phyloP scores from a whole-genome alignment of 306 rosid genomes.

The Fragaria vesca region DNA sequence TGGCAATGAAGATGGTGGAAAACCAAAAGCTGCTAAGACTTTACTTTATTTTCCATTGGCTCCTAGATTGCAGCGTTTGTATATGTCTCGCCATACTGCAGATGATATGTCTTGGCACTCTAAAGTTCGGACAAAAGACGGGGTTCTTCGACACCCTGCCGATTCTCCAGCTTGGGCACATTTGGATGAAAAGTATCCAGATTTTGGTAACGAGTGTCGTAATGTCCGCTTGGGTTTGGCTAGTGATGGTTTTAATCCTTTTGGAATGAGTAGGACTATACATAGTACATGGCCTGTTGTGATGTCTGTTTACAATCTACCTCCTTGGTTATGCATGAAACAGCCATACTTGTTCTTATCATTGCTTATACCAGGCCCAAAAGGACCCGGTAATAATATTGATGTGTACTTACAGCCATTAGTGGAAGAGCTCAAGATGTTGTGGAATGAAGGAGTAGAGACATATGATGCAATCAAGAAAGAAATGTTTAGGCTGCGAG shows the following conservation, averaged over 20 bases:
- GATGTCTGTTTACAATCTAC: neutral
- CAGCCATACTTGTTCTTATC: neutral
- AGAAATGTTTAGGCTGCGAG: neutral
- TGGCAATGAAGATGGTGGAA: neutral
- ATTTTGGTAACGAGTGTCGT: neutral
- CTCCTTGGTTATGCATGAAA: constrained; percentile 24
- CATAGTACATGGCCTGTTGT: neutral
- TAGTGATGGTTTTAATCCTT: neutral
- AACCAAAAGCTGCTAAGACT: neutral
- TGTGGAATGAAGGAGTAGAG: neutral
- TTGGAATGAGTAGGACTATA: neutral
- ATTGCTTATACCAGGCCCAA: neutral
- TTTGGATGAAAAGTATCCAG: neutral
- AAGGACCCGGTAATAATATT: neutral
- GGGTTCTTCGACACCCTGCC: neutral
- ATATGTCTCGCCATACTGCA: neutral
- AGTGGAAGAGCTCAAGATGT: constrained; percentile 10
- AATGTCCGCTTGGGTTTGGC: neutral
- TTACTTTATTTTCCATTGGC: neutral
- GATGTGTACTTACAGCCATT: neutral
- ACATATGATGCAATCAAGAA: neutral
- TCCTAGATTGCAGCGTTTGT: neutral
- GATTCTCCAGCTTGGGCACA: neutral
- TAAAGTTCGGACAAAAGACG: neutral
- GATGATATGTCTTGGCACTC: neutral